phyloP scores from a whole-genome alignment of 2,329 filamentous ascomycete genomes.

The Dactylonectria macrodidyma region DNA sequence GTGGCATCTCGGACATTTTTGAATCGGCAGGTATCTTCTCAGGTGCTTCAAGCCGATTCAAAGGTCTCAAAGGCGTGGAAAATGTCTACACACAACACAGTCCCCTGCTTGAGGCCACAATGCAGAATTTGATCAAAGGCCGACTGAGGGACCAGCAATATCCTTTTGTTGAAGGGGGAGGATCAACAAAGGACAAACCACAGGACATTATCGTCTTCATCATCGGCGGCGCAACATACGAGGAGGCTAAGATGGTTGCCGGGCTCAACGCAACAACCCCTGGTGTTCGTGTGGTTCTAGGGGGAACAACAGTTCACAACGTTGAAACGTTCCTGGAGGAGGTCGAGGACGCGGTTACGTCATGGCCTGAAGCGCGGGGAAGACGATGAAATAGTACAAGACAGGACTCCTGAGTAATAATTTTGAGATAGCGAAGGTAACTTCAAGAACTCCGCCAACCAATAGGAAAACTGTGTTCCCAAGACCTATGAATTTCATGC shows the following conservation, averaged over 20 bases:
- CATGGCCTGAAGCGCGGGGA: slow-evolving; percentile 80
- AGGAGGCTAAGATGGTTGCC: slow-evolving; percentile 97
- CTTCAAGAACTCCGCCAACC: too few species aligned
- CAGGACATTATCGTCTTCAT: slow-evolving; percentile 98
- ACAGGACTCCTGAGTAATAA: not conserved
- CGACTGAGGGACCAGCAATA: slow-evolving; percentile 88
- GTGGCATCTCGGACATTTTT: slow-evolving; percentile 91
- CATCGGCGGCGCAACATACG: slow-evolving; percentile 92
- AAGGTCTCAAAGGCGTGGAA: slow-evolving; percentile 96
- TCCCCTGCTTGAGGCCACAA: slow-evolving; percentile 85
- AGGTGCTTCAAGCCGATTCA: slow-evolving; percentile 88
- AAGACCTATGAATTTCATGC: not conserved
- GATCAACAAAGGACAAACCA: slow-evolving; percentile 91
- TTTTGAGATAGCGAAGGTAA: not conserved
- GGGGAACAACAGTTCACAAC: slow-evolving; percentile 91
- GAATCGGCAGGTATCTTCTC: slow-evolving; percentile 93
- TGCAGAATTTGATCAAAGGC: slow-evolving; percentile 95
- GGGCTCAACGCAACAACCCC: slow-evolving; percentile 93
- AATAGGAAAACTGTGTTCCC: not conserved
- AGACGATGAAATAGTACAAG: slow-evolving; percentile 40
- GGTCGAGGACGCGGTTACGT: slow-evolving; percentile 88
- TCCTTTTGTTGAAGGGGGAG: slow-evolving; percentile 92
- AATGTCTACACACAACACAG: slow-evolving; percentile 99
- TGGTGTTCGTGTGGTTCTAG: slow-evolving; percentile 89
- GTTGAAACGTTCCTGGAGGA: slow-evolving; percentile 90